Conservation (phyloP, 2,329 filamentous ascomycete species). For the Emergomyces pasteurianus region DNA sequence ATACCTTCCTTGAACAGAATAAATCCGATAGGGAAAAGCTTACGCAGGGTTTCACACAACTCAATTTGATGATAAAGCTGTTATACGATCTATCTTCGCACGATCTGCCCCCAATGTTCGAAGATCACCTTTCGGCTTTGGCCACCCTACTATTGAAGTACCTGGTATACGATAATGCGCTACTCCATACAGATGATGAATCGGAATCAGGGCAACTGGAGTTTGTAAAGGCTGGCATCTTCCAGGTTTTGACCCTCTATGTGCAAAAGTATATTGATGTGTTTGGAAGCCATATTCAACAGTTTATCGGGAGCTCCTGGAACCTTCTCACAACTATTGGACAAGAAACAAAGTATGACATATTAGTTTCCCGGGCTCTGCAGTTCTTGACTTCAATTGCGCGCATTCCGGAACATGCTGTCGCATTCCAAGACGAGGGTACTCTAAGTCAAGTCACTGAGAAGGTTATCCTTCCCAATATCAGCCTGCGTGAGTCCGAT, state of each 20-base stretch:
- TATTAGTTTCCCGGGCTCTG: slow-evolving; percentile 83
- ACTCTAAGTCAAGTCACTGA: slow-evolving; percentile 81
- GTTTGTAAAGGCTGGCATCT: slow-evolving; percentile 84
- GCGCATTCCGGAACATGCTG: slow-evolving; percentile 62
- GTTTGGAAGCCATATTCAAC: slow-evolving; percentile 65
- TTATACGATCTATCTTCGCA: slow-evolving; percentile 97
- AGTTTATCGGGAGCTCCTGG: slow-evolving; percentile 87
- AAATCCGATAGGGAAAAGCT: slow-evolving; percentile 62
- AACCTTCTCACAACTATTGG: slow-evolving; percentile 77
- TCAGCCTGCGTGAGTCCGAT: slow-evolving; percentile 83
- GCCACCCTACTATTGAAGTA: slow-evolving; percentile 82
- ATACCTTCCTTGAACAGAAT: slow-evolving; percentile 55
- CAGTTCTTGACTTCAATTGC: slow-evolving; percentile 90
- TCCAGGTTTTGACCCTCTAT: slow-evolving; percentile 79
- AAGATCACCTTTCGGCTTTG: slow-evolving; percentile 71
- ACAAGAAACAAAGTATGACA: slow-evolving; percentile 82
- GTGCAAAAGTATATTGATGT: slow-evolving; percentile 93
- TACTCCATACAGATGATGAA: slow-evolving; percentile 79
- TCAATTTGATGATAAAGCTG: slow-evolving; percentile 82
- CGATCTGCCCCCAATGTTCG: slow-evolving; percentile 87
- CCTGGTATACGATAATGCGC: slow-evolving; percentile 73
- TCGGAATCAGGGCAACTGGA: slow-evolving; percentile 74
- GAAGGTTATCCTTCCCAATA: slow-evolving; percentile 89
- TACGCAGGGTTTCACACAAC: slow-evolving; percentile 66
- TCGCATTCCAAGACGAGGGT: slow-evolving; percentile 70